A percentile compares a stretch with the other conserved stretches of the same genome.
phyloP scores from a whole-genome alignment of 495 filamentous ascomycete genomes.

The Aspergillus panamensis region DNA sequence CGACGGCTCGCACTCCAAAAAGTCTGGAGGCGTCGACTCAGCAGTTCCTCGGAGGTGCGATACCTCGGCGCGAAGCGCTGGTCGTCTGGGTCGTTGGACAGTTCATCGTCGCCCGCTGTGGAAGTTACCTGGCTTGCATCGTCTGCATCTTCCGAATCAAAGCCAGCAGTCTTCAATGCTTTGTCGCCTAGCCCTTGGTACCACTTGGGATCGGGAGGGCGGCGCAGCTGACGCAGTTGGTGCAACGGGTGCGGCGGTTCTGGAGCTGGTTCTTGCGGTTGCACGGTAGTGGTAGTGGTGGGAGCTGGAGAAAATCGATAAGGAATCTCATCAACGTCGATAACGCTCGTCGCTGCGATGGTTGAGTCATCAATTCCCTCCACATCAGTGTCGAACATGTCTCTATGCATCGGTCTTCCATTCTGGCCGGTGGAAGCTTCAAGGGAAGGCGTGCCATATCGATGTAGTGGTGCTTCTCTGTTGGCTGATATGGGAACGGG shows the following conservation, averaged over 20 bases:
- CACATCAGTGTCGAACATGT: constrained; percentile 46
- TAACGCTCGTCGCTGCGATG: constrained; percentile 41
- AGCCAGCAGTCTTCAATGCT: constrained; percentile 36
- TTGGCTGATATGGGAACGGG: constrained; percentile 19
- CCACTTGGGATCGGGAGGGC: constrained; percentile 33
- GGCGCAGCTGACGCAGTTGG: constrained; percentile 28
- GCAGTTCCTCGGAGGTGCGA: constrained; percentile 33
- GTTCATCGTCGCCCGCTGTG: constrained; percentile 35
- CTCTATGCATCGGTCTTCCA: constrained; percentile 27
- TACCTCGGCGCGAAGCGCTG: constrained; percentile 31
- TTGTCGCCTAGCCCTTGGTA: constrained; percentile 36
- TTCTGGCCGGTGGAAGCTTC: constrained; percentile 16
- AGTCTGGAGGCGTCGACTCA: constrained; percentile 41
- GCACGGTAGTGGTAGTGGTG: constrained; percentile 10
- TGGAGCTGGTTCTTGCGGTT: constrained; percentile 20
- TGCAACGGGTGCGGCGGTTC: constrained; percentile 25
- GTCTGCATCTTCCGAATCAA: constrained; percentile 35
- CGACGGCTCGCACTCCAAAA: constrained; percentile 42
- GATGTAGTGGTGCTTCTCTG: constrained; percentile 17
- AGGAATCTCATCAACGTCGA: constrained; percentile 34
- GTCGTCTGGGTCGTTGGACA: constrained; percentile 29
- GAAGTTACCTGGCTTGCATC: constrained; percentile 36
- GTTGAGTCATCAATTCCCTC: constrained; percentile 48
- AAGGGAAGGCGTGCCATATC: constrained; percentile 21
- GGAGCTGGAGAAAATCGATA: constrained; percentile 25